Conservation (phyloP, 2,329 filamentous ascomycete species). For the Beauveria medogensis region DNA sequence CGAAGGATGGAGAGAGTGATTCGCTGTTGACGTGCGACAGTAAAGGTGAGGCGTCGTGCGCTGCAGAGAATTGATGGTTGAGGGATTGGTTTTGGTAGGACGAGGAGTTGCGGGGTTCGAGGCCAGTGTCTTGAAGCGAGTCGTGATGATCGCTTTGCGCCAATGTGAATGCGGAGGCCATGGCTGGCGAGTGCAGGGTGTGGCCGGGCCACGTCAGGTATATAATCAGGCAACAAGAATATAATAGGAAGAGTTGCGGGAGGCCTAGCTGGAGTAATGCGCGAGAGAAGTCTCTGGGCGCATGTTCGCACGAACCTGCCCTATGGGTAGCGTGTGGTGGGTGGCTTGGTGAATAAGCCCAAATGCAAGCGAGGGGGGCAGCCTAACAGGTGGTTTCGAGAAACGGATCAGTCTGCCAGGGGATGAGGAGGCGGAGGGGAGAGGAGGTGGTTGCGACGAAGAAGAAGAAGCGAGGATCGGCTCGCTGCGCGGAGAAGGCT, state of each 20-base stretch:
- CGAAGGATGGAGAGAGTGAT: constrained; percentile 21
- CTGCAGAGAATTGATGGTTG: constrained; percentile 15
- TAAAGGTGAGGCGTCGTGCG: constrained; percentile 34
- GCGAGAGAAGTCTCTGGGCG: constrained; percentile 1
- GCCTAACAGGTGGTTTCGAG: constrained; percentile 3
- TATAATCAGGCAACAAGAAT: constrained; percentile 23
- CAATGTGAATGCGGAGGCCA: constrained; percentile 37
- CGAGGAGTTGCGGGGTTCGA: constrained; percentile 25
- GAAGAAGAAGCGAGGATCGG: not conserved
- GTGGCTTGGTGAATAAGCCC: constrained; percentile 4
- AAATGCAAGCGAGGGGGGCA: constrained; percentile 1
- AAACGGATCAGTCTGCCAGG: not conserved
- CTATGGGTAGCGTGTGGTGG: not conserved
- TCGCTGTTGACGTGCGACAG: constrained; percentile 31
- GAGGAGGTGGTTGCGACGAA: not conserved
- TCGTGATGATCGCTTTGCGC: constrained; percentile 33
- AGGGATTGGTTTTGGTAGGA: constrained; percentile 9
- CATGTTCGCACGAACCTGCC: constrained; percentile 4
- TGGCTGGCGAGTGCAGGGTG: constrained; percentile 23
- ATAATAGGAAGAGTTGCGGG: constrained; percentile 5
- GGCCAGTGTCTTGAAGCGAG: constrained; percentile 22
- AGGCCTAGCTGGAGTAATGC: not conserved
- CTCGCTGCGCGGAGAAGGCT: constrained; percentile 6
- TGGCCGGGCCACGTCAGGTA: constrained; percentile 22
- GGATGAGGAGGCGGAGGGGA: not conserved